phyloP scores from a whole-genome alignment of 1,284 basidiomycete genomes.

The Irpex sp. region DNA sequence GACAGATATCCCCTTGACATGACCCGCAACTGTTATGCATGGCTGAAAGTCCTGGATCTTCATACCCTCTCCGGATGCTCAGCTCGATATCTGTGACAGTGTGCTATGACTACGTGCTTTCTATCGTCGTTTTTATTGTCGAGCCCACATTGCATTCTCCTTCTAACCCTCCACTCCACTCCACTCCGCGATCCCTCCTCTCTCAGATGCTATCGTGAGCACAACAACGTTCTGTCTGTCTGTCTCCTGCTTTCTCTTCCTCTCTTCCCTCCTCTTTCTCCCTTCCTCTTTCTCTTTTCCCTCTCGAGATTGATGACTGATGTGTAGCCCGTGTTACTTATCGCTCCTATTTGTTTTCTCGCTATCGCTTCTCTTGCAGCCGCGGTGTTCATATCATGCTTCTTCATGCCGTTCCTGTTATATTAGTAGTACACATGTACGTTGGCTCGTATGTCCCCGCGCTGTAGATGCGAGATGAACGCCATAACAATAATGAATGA shows the following conservation, averaged over 20 bases:
- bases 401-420: constrained; percentile 1
- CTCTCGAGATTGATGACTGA: not conserved
- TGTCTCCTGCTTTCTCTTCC: too few relatives aligned
- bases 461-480: constrained; percentile 1
- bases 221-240: not conserved
- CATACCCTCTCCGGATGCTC: not conserved
- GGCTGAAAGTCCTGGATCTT: not conserved
- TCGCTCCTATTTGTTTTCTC: constrained; percentile 4
- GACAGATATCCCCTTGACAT: not conserved
- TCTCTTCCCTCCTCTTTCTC: too few relatives aligned
- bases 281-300: not conserved
- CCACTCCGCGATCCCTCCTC: not conserved
- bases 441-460: constrained; percentile 8
- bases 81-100: not conserved
- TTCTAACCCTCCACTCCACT: not conserved
- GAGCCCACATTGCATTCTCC: not conserved
- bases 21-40: not conserved
- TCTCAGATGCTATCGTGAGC: not conserved
- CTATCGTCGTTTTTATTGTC: not conserved
- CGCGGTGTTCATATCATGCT: not conserved
- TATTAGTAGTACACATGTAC: constrained; percentile 8
- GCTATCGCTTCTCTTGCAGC: constrained; percentile 6
- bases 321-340: constrained; percentile 2
- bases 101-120: not conserved
- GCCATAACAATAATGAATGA: not conserved